Evolutionary conservation across 2,329 filamentous ascomycete species (phyloP).

Genomic region (Xylariomycetidae sp.): DNA sequence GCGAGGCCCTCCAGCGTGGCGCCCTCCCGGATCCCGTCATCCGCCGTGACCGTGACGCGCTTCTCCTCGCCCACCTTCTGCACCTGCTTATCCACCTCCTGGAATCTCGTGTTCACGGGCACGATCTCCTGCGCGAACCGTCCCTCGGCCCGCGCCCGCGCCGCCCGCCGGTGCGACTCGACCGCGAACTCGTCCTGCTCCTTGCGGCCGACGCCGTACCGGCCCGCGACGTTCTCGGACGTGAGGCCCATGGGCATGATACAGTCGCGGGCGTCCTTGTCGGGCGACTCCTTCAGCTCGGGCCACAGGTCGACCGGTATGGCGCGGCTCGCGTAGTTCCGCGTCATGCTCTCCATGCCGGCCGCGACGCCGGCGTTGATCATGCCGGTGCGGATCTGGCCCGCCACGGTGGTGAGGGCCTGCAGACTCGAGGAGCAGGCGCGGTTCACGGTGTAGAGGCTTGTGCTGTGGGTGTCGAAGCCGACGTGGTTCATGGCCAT

Average conservation of each 20-base stretch:
- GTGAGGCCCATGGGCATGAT: slow-evolving; percentile 94
- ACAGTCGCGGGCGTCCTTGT: slow-evolving; percentile 73
- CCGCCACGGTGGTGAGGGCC: slow-evolving; percentile 69
- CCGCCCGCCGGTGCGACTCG: slow-evolving; percentile 68
- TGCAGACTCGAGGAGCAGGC: slow-evolving; percentile 78
- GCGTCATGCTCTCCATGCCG: slow-evolving; percentile 95
- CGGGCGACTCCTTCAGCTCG: slow-evolving; percentile 57
- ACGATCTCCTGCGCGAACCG: slow-evolving; percentile 76
- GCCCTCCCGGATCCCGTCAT: slow-evolving; percentile 75
- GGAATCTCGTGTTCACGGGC: slow-evolving; percentile 67
- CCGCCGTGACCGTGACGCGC: slow-evolving; percentile 63
- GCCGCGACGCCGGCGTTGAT: slow-evolving; percentile 75
- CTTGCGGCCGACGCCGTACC: slow-evolving; percentile 67
- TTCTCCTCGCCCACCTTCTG: slow-evolving; percentile 51
- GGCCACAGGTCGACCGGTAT: slow-evolving; percentile 82
- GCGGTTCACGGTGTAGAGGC: slow-evolving; percentile 83
- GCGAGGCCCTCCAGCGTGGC: slow-evolving; percentile 67
- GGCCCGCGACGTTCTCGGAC: slow-evolving; percentile 77
- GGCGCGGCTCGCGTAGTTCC: slow-evolving; percentile 81
- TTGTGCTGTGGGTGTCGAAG: slow-evolving; percentile 60
- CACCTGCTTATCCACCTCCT: slow-evolving; percentile 58
- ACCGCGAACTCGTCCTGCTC: slow-evolving; percentile 85
- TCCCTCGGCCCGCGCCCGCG: slow-evolving; percentile 63
- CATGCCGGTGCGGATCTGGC: slow-evolving; percentile 68
- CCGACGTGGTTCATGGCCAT: slow-evolving; percentile 88